Evolutionary conservation across 306 rosid species (phyloP).

Genomic region (Ammopiptanthus mongolicus): DNA sequence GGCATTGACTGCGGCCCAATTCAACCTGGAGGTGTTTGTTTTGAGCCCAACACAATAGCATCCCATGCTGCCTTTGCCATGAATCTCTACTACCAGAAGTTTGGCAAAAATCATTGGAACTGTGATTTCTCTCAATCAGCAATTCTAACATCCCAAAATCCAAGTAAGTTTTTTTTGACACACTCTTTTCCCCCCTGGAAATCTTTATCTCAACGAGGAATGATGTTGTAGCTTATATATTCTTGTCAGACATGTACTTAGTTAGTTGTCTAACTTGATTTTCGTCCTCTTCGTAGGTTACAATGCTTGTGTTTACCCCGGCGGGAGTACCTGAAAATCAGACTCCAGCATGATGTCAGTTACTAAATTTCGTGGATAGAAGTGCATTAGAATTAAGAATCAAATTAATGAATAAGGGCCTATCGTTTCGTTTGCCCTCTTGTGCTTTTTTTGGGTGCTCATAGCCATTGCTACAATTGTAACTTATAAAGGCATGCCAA

Average conservation of each 20-base stretch:
- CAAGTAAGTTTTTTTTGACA: conserved; percentile 52
- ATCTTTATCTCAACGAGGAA: background rate
- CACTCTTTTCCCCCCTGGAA: background rate
- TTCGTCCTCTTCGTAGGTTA: conserved; percentile 53
- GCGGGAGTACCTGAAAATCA: conserved; percentile 46
- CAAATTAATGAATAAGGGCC: conserved; percentile 19
- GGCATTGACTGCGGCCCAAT: conserved; percentile 76
- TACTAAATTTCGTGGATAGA: conserved; percentile 12
- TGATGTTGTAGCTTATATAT: too few species aligned
- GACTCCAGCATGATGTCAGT: background rate
- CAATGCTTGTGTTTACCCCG: conserved; percentile 61
- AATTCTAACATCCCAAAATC: conserved; percentile 64
- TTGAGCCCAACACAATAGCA: conserved; percentile 63
- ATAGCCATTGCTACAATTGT: conserved; percentile 12
- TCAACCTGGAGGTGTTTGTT: conserved; percentile 83
- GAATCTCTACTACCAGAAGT: conserved; percentile 77
- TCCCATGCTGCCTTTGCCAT: conserved; percentile 90
- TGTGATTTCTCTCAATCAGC: conserved; percentile 95
- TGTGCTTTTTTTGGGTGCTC: background rate
- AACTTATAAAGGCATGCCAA: conserved; percentile 17
- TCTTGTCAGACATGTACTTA: background rate
- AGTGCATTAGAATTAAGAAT: conserved; percentile 10
- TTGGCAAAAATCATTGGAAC: conserved; percentile 54
- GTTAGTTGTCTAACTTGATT: conserved; percentile 2
- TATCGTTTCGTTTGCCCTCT: background rate